These are phyloP conservation scores for Styphnolobium japonicum DNA, from an alignment of 306 rosid species.

Conservation along the genomic window DNA sequence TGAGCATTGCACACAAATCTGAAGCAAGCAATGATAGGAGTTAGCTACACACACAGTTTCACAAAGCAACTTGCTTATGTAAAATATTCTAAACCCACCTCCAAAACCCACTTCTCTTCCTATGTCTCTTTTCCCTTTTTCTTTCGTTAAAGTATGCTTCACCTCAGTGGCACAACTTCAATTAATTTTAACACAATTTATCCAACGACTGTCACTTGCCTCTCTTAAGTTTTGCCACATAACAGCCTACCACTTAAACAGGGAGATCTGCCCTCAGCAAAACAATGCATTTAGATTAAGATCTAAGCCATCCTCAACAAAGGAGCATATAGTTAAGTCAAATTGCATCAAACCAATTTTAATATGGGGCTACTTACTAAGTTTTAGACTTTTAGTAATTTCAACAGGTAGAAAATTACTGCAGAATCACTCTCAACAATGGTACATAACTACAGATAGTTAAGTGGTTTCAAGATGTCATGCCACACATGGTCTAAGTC, in stretches of 20 bases:
- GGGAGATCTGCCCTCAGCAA: not conserved
- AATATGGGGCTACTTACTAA: not conserved
- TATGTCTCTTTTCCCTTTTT: not conserved
- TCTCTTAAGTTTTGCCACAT: not conserved
- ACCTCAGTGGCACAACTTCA: not conserved
- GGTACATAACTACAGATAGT: constrained; percentile 1
- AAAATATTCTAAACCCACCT: not conserved
- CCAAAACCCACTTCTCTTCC: not conserved
- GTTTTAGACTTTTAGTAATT: not conserved
- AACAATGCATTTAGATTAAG: not conserved
- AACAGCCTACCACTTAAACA: not conserved
- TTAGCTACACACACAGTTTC: not conserved
- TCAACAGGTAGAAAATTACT: not conserved
- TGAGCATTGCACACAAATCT: not conserved
- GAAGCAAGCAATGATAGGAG: not conserved
- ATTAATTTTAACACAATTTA: not conserved
- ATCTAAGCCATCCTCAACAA: not conserved
- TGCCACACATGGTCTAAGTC: not conserved
- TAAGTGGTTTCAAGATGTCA: not conserved
- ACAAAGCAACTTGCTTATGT: not conserved
- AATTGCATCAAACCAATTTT: not conserved
- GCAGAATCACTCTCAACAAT: not conserved
- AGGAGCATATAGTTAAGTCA: not conserved
- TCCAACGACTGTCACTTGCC: not conserved
- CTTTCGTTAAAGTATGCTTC: not conserved